These are phyloP conservation scores for Berberis thunbergii DNA, from an alignment of 164 flowering plant species.

Conservation along the genomic window DNA sequence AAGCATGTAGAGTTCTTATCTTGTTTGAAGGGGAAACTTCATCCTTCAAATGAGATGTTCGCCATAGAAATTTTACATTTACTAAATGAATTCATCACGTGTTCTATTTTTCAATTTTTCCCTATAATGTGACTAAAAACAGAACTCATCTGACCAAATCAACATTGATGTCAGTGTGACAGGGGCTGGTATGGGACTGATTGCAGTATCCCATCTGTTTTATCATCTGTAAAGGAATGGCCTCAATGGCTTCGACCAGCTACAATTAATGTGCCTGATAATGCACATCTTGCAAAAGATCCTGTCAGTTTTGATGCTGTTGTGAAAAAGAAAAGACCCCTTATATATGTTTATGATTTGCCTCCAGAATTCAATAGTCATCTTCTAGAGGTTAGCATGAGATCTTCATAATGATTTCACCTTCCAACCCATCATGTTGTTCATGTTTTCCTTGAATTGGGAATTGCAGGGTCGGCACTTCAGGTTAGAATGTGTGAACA, in stretches of 20 bases:
- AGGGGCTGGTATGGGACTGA: constrained; percentile 91
- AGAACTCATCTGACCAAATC: constrained; percentile 3
- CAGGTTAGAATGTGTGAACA: constrained; percentile 81
- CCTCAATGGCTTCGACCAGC: constrained; percentile 96
- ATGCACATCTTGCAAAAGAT: constrained; percentile 17
- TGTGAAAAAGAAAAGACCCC: constrained; percentile 84
- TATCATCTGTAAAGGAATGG: constrained; percentile 64
- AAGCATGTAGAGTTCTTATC: no score
- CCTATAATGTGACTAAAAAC: no score
- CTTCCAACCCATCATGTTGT: constrained; percentile 1
- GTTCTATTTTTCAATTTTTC: no score
- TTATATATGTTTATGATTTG: constrained; percentile 89
- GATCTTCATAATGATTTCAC: not conserved
- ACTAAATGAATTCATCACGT: no score
- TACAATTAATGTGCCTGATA: constrained; percentile 47
- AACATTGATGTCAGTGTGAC: constrained; percentile 42
- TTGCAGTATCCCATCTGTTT: constrained; percentile 82
- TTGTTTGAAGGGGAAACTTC: no score
- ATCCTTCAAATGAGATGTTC: no score
- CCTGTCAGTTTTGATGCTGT: constrained; percentile 39
- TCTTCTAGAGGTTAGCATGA: constrained; percentile 76
- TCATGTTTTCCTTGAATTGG: constrained; percentile 4
- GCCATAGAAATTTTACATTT: no score
- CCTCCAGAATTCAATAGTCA: constrained; percentile 85
- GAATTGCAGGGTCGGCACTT: constrained; percentile 81